Base-by-base conservation (phyloP, 2,329 filamentous ascomycete genomes). In the Cucurbitaria berberidis region DNA sequence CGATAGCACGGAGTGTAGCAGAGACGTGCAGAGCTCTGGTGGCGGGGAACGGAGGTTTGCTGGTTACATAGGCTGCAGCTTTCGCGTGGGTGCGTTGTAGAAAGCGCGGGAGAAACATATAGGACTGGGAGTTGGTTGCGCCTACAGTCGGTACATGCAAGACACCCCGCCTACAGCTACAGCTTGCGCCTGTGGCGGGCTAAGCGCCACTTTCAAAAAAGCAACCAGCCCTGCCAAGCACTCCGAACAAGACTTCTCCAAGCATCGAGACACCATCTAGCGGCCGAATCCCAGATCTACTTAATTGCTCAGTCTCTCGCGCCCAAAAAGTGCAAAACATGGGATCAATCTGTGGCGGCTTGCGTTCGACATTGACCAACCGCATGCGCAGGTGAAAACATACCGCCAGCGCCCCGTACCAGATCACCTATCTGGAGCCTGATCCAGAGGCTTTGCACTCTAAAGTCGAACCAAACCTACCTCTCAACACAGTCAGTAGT, bases 1-100 rank as follows among this genome's bases (percentile, higher is more conserved):
- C 82, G 75, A 78, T 57, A 40, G 66, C 59, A 55, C 62, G 57
- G 41, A 62, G 59, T 53, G 57, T 57, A 47, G 65, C 60, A 50
- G 70, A 69, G 40, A 62, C 58, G 64, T 74, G 68, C 48, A 75
- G 67, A 19, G 65, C 54, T 66, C 66, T 62, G 46, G 57, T 43
- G 42, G 55, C 44, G 39, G 50, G 45, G n/a, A 35, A 32, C 18
- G 48, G 48, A 34, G 55, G 45, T 44, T 55, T 62, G 55, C 53
- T 49, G 43, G 55, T 65, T 63, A 66, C 69, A 71, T 64, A 60
- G 40, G 60, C 59, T 53, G 61, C 48, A 27, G 61, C 48, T 55
- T 58, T 63, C 59, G 69, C 63, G 60, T 66, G 65, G 50, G 67
- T 62, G 61, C 67, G 67, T 62, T 60, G 46, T 39, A 69, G 52